Conservation (phyloP, 345 rosid species). For the Euphorbia lathyris region DNA sequence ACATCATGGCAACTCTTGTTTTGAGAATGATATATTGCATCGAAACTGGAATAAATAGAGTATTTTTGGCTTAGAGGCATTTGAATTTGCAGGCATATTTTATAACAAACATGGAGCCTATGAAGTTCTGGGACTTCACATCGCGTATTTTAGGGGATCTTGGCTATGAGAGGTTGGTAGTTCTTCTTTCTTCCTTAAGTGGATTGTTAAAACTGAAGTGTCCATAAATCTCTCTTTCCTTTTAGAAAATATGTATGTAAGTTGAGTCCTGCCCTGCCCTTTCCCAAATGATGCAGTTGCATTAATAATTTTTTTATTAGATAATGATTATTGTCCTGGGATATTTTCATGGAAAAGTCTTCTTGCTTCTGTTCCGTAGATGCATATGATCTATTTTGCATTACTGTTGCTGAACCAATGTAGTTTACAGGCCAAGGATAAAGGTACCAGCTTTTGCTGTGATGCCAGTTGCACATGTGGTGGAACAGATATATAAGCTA, state of each 20-base stretch:
- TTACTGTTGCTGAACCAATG: conserved; percentile 17
- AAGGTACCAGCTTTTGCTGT: conserved; percentile 69
- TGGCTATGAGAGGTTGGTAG: conserved; percentile 94
- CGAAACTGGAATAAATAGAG: background rate
- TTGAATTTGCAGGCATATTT: conserved; percentile 73
- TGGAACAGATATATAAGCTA: conserved; percentile 62
- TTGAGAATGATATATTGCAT: background rate
- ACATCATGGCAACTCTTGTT: background rate
- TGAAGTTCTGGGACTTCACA: conserved; percentile 89
- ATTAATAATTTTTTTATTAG: background rate
- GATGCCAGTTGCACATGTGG: conserved; percentile 80
- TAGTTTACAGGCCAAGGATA: conserved; percentile 76
- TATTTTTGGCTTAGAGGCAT: conserved; percentile 16
- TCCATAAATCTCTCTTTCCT: background rate
- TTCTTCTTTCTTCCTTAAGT: conserved; percentile 3
- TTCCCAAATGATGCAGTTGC: background rate
- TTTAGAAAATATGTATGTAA: background rate
- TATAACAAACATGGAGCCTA: conserved; percentile 85
- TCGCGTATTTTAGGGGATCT: conserved; percentile 74
- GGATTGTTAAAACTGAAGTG: background rate
- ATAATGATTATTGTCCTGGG: background rate
- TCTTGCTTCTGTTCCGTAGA: background rate
- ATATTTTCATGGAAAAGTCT: background rate
- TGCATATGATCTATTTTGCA: background rate
- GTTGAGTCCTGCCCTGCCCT: background rate